These are phyloP conservation scores for Chalciporus piperatus DNA, from an alignment of 768 basidiomycete species.

Conservation along the genomic window DNA sequence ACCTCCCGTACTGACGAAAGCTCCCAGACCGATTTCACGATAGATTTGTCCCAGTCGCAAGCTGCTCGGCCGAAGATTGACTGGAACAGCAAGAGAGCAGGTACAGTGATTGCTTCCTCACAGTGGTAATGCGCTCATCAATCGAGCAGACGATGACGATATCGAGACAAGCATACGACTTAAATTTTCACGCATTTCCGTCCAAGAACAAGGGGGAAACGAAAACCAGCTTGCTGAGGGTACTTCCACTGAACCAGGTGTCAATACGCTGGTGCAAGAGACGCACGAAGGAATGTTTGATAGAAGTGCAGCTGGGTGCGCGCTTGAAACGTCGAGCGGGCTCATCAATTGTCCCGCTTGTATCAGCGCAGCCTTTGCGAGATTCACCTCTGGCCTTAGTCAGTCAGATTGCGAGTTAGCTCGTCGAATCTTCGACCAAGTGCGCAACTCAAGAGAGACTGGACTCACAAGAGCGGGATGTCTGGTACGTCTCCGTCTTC, in stretches of 20 bases:
- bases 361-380: constrained; percentile 19
- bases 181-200: constrained; percentile 31
- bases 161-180: constrained; percentile 68
- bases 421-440: constrained; percentile 14
- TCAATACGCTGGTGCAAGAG: constrained; percentile 13
- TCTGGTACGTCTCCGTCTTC: constrained; percentile 27
- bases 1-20: not conserved
- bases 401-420: constrained; percentile 20
- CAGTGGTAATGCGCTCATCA: constrained; percentile 4
- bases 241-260: constrained; percentile 9
- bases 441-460: constrained; percentile 11
- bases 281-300: constrained; percentile 44
- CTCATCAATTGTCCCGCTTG: constrained; percentile 35
- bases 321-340: constrained; percentile 22
- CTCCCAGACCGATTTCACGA: constrained; percentile 62
- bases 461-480: constrained; percentile 32
- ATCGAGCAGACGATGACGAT: constrained; percentile 70
- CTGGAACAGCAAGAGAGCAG: constrained; percentile 90
- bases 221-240: constrained; percentile 11
- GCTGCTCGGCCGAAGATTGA: constrained; percentile 56
- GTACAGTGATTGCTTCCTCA: constrained; percentile 35
- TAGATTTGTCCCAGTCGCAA: constrained; percentile 64
- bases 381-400: constrained; percentile 20
- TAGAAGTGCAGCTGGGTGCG: constrained; percentile 50
- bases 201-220: constrained; percentile 14